These are phyloP conservation scores for Jaenimonas drosophilae DNA, from an alignment of 208 protist genomes.

Conservation along the genomic window DNA sequence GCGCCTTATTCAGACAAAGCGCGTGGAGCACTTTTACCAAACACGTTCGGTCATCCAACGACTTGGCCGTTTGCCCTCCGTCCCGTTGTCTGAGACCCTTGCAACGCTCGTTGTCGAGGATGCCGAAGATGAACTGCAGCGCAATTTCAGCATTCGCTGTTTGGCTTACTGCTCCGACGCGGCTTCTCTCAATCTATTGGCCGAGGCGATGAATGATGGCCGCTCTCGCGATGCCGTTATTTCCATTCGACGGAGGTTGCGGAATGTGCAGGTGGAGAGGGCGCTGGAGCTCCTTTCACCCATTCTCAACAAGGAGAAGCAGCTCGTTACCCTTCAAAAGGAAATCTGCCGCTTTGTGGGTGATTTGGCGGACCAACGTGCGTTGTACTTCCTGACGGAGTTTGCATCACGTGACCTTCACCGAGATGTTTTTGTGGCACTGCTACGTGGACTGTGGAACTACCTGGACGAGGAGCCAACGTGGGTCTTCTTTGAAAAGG, in stretches of 20 bases:
- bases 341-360: not conserved
- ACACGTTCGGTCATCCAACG: not conserved
- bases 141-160: not conserved
- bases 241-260: not conserved
- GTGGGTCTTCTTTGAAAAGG: not conserved
- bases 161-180: not conserved
- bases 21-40: not conserved
- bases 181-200: not conserved
- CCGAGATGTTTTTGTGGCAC: not conserved
- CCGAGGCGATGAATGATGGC: not conserved
- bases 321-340: constrained; percentile 1
- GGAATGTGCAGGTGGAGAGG: not conserved
- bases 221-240: not conserved
- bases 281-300: not conserved
- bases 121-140: not conserved
- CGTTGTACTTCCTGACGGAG: not conserved
- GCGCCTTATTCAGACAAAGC: not conserved
- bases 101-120: constrained; percentile 3
- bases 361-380: not conserved
- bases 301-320: not conserved
- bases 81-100: constrained; percentile 4
- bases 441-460: not conserved
- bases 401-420: not conserved
- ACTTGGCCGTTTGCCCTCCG: constrained; percentile 11
- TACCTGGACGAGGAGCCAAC: not conserved